Conservation (phyloP, 345 rosid genomes). For the Carallia brachiata region DNA sequence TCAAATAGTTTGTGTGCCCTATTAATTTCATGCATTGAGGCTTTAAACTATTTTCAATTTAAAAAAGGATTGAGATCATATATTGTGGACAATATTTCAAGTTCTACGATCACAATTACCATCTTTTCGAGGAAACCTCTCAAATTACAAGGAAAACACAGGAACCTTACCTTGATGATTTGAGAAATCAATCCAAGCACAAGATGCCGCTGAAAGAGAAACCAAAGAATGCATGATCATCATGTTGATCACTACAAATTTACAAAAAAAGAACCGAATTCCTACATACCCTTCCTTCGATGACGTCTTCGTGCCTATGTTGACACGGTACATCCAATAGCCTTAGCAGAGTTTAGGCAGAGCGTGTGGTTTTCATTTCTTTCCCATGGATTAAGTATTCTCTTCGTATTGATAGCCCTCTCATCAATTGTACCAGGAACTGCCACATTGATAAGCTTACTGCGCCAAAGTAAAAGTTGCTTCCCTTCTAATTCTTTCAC, state of each 20-base stretch:
- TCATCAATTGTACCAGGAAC: constrained; percentile 99
- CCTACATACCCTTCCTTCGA: constrained; percentile 91
- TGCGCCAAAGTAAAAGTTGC: constrained; percentile 31
- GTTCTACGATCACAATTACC: background rate
- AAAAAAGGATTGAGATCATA: too few relatives aligned
- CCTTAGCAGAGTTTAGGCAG: constrained; percentile 95
- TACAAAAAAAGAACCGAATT: background rate
- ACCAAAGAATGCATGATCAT: constrained; percentile 18
- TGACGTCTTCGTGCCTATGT: constrained; percentile 93
- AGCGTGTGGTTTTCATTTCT: constrained; percentile 96
- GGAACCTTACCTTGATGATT: constrained; percentile 71
- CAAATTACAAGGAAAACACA: background rate
- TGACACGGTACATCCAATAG: constrained; percentile 99
- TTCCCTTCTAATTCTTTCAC: constrained; percentile 10
- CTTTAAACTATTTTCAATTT: background rate
- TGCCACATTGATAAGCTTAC: constrained; percentile 96
- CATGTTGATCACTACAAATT: background rate
- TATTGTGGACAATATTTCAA: background rate
- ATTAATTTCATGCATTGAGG: background rate
- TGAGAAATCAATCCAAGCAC: constrained; percentile 96
- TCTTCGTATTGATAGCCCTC: constrained; percentile 93
- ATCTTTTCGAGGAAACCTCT: background rate
- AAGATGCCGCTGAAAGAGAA: constrained; percentile 82
- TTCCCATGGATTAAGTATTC: constrained; percentile 97
- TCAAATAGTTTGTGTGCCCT: background rate